Evolutionary conservation across 1,284 basidiomycete genomes (phyloP), one percentile per base, ranked within the genome.

Genomic region (Rhizoctonia solani): DNA sequence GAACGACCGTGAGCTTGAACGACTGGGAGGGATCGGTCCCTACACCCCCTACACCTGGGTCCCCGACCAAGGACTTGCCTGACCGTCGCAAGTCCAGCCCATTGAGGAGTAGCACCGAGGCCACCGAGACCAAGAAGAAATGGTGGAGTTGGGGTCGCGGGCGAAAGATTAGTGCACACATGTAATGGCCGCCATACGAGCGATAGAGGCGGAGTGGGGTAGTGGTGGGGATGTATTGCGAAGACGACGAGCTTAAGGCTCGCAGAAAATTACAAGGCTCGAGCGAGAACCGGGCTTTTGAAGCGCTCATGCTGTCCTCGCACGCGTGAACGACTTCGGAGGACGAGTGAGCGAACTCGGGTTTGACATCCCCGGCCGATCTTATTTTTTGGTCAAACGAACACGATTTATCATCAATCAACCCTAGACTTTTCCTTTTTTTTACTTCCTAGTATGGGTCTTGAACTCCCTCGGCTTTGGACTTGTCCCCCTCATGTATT

Each of bases 11-110:
- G 32, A 63, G 56, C 56, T 49, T 61, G 46, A 61, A 61, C 46
- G 56, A 61, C 23, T 61, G 56, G 56, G 56, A 61, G 56, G 56
- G 56, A 3, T 61, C 56, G 56, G n/a, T n/a, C n/a, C n/a, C n/a
- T n/a, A n/a, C n/a, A n/a, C n/a, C n/a, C n/a, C n/a, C n/a, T n/a
- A n/a, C n/a, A n/a, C 56, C 56, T 21, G 46, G 46, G n/a, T 61
- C 44, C 44, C 34, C 44, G 14, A 61, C 47, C 46, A 47, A 61
- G 46, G n/a, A n/a, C n/a, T n/a, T n/a, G n/a, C n/a, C n/a, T n/a
- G n/a, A n/a, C n/a, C n/a, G n/a, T n/a, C n/a, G n/a, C n/a, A n/a
- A n/a, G n/a, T n/a, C 32, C 21, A 47, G 44, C 19, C 19, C 44
- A 34, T 30, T 42, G 44, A 30, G 46, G 21, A 6, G 42, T 25